Conservation (phyloP, 441 rosid species). For the Populus tomentosa region DNA sequence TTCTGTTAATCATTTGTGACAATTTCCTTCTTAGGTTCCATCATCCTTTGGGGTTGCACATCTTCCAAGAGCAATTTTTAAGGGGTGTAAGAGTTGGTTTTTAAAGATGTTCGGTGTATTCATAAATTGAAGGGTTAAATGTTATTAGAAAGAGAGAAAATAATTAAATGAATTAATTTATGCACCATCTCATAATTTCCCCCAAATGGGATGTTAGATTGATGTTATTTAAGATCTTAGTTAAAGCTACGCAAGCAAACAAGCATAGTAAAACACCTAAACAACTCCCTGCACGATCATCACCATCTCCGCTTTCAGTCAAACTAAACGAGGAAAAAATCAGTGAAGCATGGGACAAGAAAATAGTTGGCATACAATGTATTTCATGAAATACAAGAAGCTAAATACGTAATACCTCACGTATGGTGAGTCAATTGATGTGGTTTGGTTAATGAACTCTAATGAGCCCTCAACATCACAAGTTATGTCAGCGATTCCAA, state of each 20-base stretch:
- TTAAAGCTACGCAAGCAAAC: background rate
- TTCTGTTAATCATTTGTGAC: background rate
- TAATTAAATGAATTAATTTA: background rate
- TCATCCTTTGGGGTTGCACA: background rate
- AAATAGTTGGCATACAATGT: background rate
- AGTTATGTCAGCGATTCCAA: conserved; percentile 87
- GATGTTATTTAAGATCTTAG: background rate
- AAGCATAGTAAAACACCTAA: background rate
- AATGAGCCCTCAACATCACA: conserved; percentile 88
- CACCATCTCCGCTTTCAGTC: background rate
- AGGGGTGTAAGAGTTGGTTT: background rate
- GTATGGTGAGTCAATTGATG: conserved; percentile 75
- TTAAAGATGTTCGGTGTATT: background rate
- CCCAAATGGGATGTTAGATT: background rate
- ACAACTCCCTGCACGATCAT: background rate
- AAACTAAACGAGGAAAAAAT: background rate
- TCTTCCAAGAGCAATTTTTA: background rate
- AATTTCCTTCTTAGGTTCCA: background rate
- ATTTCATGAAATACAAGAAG: conserved; percentile 1
- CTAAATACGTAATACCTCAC: conserved; percentile 47
- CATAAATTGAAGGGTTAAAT: background rate
- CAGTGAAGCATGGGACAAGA: background rate
- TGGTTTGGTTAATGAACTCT: conserved; percentile 73
- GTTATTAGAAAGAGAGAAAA: background rate
- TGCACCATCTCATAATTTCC: background rate